These are phyloP conservation scores for Spizellomyces sp. DNA, from an alignment of 192 early-diverging fungal species.

Conservation along the genomic window DNA sequence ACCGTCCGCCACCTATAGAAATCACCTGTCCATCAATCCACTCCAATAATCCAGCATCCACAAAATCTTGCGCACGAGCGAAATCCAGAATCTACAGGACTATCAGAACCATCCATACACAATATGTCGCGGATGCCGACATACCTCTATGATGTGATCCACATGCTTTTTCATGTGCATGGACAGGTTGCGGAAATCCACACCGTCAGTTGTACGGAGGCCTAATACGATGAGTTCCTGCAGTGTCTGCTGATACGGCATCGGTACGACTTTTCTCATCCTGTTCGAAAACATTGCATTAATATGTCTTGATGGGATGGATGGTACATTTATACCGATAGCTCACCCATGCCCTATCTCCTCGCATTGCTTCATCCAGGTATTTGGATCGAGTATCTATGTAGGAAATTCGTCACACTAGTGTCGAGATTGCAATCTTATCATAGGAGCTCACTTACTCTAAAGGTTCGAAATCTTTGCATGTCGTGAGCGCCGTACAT, in stretches of 20 bases:
- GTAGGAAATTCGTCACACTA: not conserved
- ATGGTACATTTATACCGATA: not conserved
- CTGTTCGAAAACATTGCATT: not conserved
- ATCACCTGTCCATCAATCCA: too few species aligned
- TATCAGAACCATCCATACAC: too few species aligned
- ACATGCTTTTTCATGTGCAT: not conserved
- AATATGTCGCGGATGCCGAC: not conserved
- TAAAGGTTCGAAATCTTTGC: slow-evolving; percentile 28
- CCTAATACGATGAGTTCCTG: slow-evolving; percentile 18
- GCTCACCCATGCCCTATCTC: slow-evolving; percentile 28
- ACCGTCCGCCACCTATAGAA: too few species aligned
- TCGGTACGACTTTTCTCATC: slow-evolving; percentile 13
- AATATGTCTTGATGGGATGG: not conserved
- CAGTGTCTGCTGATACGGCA: slow-evolving; percentile 2
- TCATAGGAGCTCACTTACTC: slow-evolving; percentile 1
- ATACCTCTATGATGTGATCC: not conserved
- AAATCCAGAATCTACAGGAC: not conserved
- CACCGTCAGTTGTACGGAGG: slow-evolving; percentile 16
- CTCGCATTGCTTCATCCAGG: slow-evolving; percentile 38
- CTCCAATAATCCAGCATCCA: not conserved
- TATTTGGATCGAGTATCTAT: slow-evolving; percentile 30
- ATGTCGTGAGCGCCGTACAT: not conserved
- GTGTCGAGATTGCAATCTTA: not conserved
- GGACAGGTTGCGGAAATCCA: not conserved
- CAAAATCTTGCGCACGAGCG: slow-evolving; percentile 3